phyloP scores from a whole-genome alignment of 2,329 filamentous ascomycete genomes.

The Neurospora sp. region DNA sequence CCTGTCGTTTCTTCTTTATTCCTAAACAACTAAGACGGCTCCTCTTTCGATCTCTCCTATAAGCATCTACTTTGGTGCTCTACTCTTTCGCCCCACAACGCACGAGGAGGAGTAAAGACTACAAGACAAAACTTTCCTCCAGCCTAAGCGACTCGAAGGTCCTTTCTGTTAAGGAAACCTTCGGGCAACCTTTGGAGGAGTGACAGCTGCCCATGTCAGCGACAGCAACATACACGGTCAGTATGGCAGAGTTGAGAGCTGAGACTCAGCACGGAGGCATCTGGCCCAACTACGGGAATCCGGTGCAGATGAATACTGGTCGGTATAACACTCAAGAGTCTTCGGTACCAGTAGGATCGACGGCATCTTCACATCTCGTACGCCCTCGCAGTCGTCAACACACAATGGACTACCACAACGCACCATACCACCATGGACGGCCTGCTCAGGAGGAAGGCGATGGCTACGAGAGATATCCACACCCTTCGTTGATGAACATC shows the following conservation, averaged over 20 bases:
- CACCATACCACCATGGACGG: constrained; percentile 40
- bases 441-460: constrained; percentile 46
- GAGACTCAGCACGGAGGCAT: constrained; percentile 47
- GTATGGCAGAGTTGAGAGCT: constrained; percentile 54
- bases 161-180: constrained; percentile 9
- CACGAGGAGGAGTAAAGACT: not conserved
- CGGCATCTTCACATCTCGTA: constrained; percentile 36
- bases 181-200: constrained; percentile 12
- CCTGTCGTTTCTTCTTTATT: constrained; percentile 20
- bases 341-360: constrained; percentile 34
- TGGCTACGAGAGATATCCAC: constrained; percentile 42
- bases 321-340: constrained; percentile 43
- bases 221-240: constrained; percentile 49
- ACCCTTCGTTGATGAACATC: constrained; percentile 32
- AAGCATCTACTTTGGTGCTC: not conserved
- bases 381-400: constrained; percentile 41
- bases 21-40: constrained; percentile 7
- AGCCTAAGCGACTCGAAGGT: not conserved
- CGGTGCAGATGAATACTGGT: constrained; percentile 38
- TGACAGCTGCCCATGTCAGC: constrained; percentile 51
- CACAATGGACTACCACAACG: constrained; percentile 34
- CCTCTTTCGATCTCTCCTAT: not conserved
- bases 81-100: not conserved
- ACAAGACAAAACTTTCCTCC: not conserved
- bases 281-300: constrained; percentile 48